Evolutionary conservation across 768 basidiomycete species (phyloP).

Genomic region (Tricholomella constricta): DNA sequence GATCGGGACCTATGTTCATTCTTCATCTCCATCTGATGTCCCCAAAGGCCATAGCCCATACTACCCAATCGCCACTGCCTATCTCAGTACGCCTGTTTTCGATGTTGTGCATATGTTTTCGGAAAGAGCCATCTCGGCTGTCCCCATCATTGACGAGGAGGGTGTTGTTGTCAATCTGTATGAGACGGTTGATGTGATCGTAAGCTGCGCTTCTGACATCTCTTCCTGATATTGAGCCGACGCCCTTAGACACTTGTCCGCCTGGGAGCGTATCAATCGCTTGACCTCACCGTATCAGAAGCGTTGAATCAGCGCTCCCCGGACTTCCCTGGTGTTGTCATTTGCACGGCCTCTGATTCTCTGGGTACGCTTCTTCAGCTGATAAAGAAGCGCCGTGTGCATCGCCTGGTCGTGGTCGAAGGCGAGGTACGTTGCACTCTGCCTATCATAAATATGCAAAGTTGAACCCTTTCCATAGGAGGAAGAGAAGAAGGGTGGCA

Average conservation of each 20-base stretch:
- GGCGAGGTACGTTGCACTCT: slow-evolving; percentile 63
- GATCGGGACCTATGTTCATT: slow-evolving; percentile 90
- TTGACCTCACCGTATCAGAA: slow-evolving; percentile 91
- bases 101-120: slow-evolving; percentile 99
- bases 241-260: slow-evolving; percentile 82
- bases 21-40: slow-evolving; percentile 44
- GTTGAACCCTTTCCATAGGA: slow-evolving; percentile 45
- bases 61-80: slow-evolving; percentile 91
- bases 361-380: slow-evolving; percentile 87
- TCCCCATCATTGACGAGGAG: slow-evolving; percentile 91
- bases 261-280: slow-evolving; percentile 91
- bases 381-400: slow-evolving; percentile 91
- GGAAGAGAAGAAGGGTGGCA: slow-evolving; percentile 78
- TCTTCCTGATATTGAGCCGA: background rate
- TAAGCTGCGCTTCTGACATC: slow-evolving; percentile 31
- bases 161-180: slow-evolving; percentile 95
- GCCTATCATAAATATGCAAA: background rate
- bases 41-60: slow-evolving; percentile 69
- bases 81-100: slow-evolving; percentile 88
- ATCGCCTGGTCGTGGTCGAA: slow-evolving; percentile 94
- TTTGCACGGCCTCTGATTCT: slow-evolving; percentile 91
- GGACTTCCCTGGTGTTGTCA: slow-evolving; percentile 96
- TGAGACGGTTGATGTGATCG: slow-evolving; percentile 98
- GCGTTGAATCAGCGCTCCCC: slow-evolving; percentile 90
- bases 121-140: slow-evolving; percentile 91